Base-by-base conservation (phyloP, 768 basidiomycete genomes). In the Lactifluus rugatus region DNA sequence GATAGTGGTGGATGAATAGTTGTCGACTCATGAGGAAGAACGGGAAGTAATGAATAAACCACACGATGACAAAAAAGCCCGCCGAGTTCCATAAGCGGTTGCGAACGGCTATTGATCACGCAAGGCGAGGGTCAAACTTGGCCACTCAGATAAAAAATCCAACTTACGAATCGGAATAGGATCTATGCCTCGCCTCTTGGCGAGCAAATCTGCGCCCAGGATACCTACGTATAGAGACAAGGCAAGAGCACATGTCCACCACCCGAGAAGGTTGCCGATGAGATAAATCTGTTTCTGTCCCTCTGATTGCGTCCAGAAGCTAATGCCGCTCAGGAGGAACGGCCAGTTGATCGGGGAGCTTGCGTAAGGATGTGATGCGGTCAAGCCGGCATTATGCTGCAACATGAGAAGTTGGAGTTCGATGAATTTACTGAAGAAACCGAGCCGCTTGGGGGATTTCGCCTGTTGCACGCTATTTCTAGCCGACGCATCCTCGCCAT, bases 1-100 rank as follows among this genome's bases (percentile, higher is more conserved):
- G 84, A 70, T 99, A 99, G 71, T 96, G 94, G 70, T 99, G 96
- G 25, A 99, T 76, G 79, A 99, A 99, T 44, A 94, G 78, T 67
- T 99, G 96, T 39, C 96, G 89, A 67, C 80, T 87, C 92, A 99
- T 95, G 26, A 97, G 78, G 84, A 91, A 99, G 81, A 98, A 99
- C 6, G 96, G 96, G 67, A 87, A 75, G 74, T 96, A 99, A 70
- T 99, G 96, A 55, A 89, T 90, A 13, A 80, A 86, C 96, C 96
- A 99, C 25, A 95, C 81, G 31, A 93, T 74, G 54, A 93, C 73
- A 82, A 99, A 98, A 78, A 97, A 96, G 21, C 95, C 93, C 25
- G 89, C 82, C 47, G 93, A 93, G 69, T 98, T 94, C 83, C 93
- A 91, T 11, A 98, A 77, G 36, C 96, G 85, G 68, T 95, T 93